Evolutionary conservation across 129 eudicot genomes (phyloP).

Genomic region (Deinandra increscens): DNA sequence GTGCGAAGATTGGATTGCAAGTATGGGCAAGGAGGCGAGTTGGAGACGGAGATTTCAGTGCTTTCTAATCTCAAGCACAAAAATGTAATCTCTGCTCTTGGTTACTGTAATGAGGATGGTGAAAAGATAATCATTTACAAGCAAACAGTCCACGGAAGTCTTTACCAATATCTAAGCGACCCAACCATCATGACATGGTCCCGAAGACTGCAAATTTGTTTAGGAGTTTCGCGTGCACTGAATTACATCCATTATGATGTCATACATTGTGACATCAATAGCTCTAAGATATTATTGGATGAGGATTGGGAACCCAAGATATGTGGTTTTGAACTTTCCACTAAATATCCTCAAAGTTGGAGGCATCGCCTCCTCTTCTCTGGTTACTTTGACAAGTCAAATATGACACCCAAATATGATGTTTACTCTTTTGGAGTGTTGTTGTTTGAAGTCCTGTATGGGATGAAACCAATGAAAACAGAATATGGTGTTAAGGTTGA

Average conservation of each 20-base stretch:
- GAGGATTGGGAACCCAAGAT: background rate
- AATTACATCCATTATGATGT: background rate
- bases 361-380: conserved; percentile 2
- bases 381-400: background rate
- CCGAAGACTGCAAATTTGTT: conserved; percentile 5
- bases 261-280: too few species aligned
- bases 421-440: conserved; percentile 2
- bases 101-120: background rate
- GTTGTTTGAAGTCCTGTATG: conserved; percentile 15
- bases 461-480: background rate
- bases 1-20: too few species aligned
- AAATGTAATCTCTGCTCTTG: too few species aligned
- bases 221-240: conserved; percentile 10
- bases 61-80: too few species aligned
- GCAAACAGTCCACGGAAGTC: background rate
- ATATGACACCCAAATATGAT: conserved; percentile 18
- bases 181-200: background rate
- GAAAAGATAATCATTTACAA: background rate
- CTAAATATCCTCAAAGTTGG: background rate
- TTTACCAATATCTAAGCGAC: background rate
- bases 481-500: background rate
- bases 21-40: too few species aligned
- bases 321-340: background rate
- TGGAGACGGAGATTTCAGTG: too few species aligned
- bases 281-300: too few species aligned